Conservation (phyloP, 2,329 filamentous ascomycete species). For the Colletotrichum viniferum region DNA sequence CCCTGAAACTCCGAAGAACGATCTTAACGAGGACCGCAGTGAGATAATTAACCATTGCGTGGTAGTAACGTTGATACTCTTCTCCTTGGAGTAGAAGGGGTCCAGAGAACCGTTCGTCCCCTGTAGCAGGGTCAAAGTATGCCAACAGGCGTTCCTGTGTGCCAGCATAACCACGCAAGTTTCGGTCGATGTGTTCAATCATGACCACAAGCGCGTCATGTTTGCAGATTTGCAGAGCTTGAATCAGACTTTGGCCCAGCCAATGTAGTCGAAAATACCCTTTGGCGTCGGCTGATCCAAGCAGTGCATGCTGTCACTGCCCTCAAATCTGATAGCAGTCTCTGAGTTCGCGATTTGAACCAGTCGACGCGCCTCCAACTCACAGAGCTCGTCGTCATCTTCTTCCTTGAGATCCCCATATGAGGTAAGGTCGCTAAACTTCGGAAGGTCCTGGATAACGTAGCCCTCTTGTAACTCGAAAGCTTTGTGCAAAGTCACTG, state of each 20-base stretch:
- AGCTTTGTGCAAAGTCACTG: background rate
- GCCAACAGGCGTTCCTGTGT: background rate
- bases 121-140: background rate
- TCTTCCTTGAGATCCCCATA: background rate
- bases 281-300: background rate
- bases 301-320: background rate
- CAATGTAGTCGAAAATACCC: background rate
- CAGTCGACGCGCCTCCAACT: accelerated
- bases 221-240: background rate
- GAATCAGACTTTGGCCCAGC: background rate
- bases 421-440: background rate
- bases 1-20: background rate
- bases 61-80: background rate
- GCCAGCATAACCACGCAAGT: too few relatives aligned
- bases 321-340: accelerated
- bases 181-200: background rate
- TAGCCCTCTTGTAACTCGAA: background rate
- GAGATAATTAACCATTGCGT: background rate
- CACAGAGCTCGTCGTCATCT: background rate
- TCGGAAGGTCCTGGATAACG: accelerated
- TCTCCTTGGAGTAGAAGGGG: background rate
- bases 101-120: background rate
- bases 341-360: background rate
- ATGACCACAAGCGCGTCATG: background rate
- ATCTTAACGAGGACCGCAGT: background rate